Conservation (phyloP, 805 yeast species). For the Tetrapisispora fleetii region DNA sequence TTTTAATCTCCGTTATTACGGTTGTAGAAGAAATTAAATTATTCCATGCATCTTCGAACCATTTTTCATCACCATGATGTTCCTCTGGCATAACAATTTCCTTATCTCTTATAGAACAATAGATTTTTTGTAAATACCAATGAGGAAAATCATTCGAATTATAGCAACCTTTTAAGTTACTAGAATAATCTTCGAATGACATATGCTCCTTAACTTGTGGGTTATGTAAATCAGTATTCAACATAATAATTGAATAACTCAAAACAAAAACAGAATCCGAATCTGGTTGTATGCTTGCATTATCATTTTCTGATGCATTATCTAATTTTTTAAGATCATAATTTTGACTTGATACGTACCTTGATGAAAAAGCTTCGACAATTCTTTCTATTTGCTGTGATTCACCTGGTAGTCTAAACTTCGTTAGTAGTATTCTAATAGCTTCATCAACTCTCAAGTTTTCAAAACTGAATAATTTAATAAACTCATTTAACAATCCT, state of each 20-base stretch:
- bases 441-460: conserved; percentile 86
- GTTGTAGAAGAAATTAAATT: conserved; percentile 40
- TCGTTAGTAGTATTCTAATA: conserved; percentile 62
- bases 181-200: conserved; percentile 74
- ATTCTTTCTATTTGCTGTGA: conserved; percentile 90
- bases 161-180: conserved; percentile 69
- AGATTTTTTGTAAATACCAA: conserved; percentile 75
- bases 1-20: conserved; percentile 20
- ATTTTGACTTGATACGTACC: conserved; percentile 60
- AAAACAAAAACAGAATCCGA: conserved; percentile 79
- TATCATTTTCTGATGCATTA: conserved; percentile 10
- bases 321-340: conserved; percentile 19
- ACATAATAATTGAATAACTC: conserved; percentile 82
- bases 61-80: conserved; percentile 80
- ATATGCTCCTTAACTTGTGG: conserved; percentile 85
- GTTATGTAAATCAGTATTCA: conserved; percentile 85
- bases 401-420: conserved; percentile 91
- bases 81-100: conserved; percentile 97
- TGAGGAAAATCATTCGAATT: conserved; percentile 66
- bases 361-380: conserved; percentile 75
- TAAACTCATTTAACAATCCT: conserved; percentile 50
- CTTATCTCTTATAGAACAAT: conserved; percentile 62
- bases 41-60: conserved; percentile 85
- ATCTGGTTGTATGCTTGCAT: conserved; percentile 50
- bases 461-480: conserved; percentile 60